Evolutionary conservation across 805 yeast genomes (phyloP), one percentile per base, ranked within the genome.

Genomic region (Lipomyces yamadae): DNA sequence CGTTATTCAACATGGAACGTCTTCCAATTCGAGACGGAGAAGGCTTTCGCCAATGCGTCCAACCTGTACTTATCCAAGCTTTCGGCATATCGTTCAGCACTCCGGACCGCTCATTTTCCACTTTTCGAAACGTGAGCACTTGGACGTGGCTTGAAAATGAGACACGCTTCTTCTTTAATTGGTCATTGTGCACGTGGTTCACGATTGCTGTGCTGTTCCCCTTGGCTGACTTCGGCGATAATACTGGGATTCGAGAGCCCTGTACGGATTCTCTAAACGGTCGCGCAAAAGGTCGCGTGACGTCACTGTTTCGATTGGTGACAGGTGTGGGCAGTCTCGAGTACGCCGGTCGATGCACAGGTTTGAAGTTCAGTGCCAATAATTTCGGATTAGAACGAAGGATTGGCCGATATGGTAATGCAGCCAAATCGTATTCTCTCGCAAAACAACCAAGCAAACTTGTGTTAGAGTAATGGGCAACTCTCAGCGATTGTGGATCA

Each of bases 51-150:
- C 48, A 42, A 42, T 42, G 48, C 2, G 48, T 42, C 48, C 48
- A 42, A n/a, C 48, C 48, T 42, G 15, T 42, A 42, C 48, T 42
- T n/a, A 42, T 42, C 48, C 48, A 42, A 42, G 48, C 24, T 13
- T n/a, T 42, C 7, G 48, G 48, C 24, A 42, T 15, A 42, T n/a
- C 6, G 3, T 42, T 18, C 15, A 42, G 7, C 18, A 42, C 8
- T 15, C 48, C 48, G n/a, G 2, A 18, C 48, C 7, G 15, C 15
- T 42, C 48, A 42, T 42, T 18, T 42, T 42, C 48, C 8, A 42
- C 48, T 42, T 42, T 42, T 18, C 48, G 48, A 42, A 42, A 42
- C 48, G 48, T 42, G 48, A 42, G 48, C 18, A 42, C 48, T 42
- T 8, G 48, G n/a, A 42, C 48, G 48, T 42, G 48, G 48, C 18